Evolutionary conservation across 768 basidiomycete genomes (phyloP).

Genomic region (Sistotremastrum suecicum): DNA sequence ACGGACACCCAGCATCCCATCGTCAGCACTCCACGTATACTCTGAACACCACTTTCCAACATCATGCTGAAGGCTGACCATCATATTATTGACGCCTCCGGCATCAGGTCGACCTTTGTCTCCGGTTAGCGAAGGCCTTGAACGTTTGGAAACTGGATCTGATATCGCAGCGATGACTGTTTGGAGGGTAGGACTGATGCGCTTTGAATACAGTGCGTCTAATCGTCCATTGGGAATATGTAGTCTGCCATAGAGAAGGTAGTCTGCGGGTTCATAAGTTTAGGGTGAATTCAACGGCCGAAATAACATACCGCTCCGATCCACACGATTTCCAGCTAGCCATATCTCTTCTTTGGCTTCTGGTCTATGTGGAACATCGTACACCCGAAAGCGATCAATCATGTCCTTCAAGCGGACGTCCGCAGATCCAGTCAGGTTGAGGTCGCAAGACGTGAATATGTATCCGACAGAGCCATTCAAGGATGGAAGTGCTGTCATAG

Average conservation of each 20-base stretch:
- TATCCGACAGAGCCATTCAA: conserved; percentile 88
- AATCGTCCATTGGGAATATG: conserved; percentile 81
- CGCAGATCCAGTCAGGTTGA: conserved; percentile 55
- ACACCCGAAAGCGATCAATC: conserved; percentile 77
- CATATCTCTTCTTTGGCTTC: conserved; percentile 69
- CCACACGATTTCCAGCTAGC: conserved; percentile 65
- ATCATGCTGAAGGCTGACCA: conserved; percentile 85
- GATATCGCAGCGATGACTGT: conserved; percentile 78
- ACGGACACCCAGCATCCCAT: conserved; percentile 83
- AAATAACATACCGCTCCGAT: conserved; percentile 48
- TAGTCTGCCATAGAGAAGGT: conserved; percentile 82
- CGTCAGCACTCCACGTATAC: conserved; percentile 88
- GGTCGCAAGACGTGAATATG: conserved; percentile 79
- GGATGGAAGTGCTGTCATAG: conserved; percentile 86
- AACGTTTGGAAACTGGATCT: conserved; percentile 34
- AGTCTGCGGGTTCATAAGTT: conserved; percentile 41
- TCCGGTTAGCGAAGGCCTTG: conserved; percentile 26
- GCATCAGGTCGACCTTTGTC: conserved; percentile 30
- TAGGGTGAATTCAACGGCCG: conserved; percentile 10
- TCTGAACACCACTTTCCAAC: conserved; percentile 87
- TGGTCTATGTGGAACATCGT: conserved; percentile 67
- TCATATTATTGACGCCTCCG: conserved; percentile 45
- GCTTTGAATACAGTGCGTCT: conserved; percentile 79
- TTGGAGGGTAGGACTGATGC: conserved; percentile 68
- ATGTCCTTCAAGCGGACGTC: conserved; percentile 77